These are phyloP conservation scores for Herpotrichia juniperi DNA, from an alignment of 2,329 filamentous ascomycete genomes.

Conservation along the genomic window DNA sequence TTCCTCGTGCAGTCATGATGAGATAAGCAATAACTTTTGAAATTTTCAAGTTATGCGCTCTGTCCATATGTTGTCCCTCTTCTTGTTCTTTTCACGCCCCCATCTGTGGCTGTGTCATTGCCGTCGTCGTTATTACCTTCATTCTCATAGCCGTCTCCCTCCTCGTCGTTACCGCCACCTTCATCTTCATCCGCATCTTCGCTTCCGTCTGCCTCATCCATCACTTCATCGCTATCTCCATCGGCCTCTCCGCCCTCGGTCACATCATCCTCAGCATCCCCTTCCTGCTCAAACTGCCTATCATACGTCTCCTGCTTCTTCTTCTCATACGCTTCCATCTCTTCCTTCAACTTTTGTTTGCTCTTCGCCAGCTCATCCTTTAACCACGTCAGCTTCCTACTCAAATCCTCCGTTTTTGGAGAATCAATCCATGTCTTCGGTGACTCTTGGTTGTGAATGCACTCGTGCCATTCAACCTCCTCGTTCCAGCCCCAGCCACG, in stretches of 20 bases:
- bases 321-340: not conserved
- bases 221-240: not conserved
- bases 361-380: not conserved
- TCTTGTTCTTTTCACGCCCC: too few relatives aligned
- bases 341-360: not conserved
- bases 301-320: not conserved
- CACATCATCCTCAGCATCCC: not conserved
- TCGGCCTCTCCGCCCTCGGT: not conserved
- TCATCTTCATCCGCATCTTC: too few relatives aligned
- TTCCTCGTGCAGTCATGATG: too few relatives aligned
- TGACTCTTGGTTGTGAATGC: not conserved
- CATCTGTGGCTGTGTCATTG: too few relatives aligned
- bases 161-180: too few relatives aligned
- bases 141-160: too few relatives aligned
- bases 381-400: not conserved
- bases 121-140: too few relatives aligned
- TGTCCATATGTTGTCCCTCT: too few relatives aligned
- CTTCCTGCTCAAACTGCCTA: not conserved
- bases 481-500: not conserved
- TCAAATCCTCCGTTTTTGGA: not conserved
- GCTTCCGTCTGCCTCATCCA: too few relatives aligned
- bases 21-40: too few relatives aligned
- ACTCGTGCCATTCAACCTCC: not conserved
- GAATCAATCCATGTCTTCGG: not conserved
- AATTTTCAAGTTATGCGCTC: too few relatives aligned